A percentile compares a stretch with the other conserved stretches of the same genome.
These are phyloP conservation scores for Quercus engelmannii DNA, from an alignment of 306 rosid species.

Conservation along the genomic window DNA sequence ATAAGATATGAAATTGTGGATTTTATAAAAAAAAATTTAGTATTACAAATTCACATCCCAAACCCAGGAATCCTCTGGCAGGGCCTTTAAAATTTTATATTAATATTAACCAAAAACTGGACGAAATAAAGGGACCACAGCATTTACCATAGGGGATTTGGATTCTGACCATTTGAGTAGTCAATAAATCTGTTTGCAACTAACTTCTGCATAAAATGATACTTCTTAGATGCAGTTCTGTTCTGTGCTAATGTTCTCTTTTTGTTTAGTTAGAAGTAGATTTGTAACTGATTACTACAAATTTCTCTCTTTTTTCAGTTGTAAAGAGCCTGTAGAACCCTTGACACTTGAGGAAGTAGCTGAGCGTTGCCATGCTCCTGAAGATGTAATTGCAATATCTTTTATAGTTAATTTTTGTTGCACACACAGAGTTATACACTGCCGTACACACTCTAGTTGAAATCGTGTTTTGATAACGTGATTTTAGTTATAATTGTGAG, in stretches of 20 bases:
- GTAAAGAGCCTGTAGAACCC: slow-evolving; percentile 60
- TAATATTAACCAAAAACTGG: not conserved
- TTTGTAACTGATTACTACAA: not conserved
- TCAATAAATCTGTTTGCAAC: not conserved
- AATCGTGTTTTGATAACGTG: too few relatives aligned
- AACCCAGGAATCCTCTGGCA: not conserved
- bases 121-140: not conserved
- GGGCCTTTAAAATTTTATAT: not conserved
- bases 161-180: not conserved
- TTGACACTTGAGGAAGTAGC: slow-evolving; percentile 57
- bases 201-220: slow-evolving; percentile 1
- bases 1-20: too few relatives aligned
- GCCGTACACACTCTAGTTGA: too few relatives aligned
- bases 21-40: not conserved
- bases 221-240: slow-evolving; percentile 33
- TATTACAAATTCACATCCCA: not conserved
- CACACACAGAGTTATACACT: too few relatives aligned
- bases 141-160: not conserved
- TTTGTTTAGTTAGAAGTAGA: not conserved
- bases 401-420: not conserved
- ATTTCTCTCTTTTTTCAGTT: slow-evolving; percentile 16
- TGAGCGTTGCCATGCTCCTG: slow-evolving; percentile 67
- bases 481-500: too few relatives aligned
- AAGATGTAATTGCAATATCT: slow-evolving; percentile 45
- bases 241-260: slow-evolving; percentile 17